Conservation (phyloP, 495 filamentous ascomycete species). For the Talaromyces wortmannii region DNA sequence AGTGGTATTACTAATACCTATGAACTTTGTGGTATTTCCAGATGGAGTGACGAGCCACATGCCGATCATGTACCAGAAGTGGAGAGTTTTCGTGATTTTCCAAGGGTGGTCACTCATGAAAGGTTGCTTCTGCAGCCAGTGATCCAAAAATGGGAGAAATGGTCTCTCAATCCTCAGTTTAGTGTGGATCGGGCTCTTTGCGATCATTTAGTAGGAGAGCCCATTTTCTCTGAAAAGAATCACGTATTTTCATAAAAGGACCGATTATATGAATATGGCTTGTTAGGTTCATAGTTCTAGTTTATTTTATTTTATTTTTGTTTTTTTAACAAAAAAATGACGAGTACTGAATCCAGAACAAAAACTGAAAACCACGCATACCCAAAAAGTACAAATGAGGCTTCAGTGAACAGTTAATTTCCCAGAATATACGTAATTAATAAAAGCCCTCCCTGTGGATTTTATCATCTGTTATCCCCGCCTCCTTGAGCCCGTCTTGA, state of each 20-base stretch:
- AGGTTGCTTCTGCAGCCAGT: not conserved
- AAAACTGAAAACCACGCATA: not conserved
- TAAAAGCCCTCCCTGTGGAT: constrained; percentile 14
- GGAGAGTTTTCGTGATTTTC: not conserved
- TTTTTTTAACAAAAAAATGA: not conserved
- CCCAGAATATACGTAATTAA: not conserved
- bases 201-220: not conserved
- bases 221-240: too few relatives aligned
- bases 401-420: not conserved
- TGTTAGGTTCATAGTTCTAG: not conserved
- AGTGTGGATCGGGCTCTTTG: not conserved
- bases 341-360: not conserved
- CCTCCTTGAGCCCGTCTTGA: constrained; percentile 4
- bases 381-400: too few relatives aligned
- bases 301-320: too few relatives aligned
- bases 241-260: too few relatives aligned
- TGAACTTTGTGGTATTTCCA: not conserved
- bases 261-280: not conserved
- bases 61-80: not conserved
- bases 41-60: not conserved
- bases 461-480: constrained; percentile 4
- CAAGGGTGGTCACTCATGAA: not conserved
- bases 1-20: not conserved
- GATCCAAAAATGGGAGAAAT: not conserved
- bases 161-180: not conserved